phyloP scores from a whole-genome alignment of 129 eudicot species.

The Silybum marianum region DNA sequence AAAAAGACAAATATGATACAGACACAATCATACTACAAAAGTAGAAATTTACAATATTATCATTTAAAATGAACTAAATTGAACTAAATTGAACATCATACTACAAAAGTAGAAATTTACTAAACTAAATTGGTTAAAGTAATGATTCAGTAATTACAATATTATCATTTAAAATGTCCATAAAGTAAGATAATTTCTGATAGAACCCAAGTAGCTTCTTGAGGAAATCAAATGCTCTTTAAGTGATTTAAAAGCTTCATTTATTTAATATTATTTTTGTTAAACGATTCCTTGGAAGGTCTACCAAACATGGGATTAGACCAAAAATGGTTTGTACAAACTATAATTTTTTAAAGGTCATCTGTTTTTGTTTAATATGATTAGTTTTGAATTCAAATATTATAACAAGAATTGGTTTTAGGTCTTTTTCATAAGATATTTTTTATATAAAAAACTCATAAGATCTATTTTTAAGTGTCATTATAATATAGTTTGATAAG shows the following conservation, averaged over 20 bases:
- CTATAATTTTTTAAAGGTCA: too few relatives aligned
- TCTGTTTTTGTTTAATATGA: too few relatives aligned
- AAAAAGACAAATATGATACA: too few relatives aligned
- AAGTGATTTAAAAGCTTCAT: slow-evolving; percentile 23
- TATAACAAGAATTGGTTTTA: background rate
- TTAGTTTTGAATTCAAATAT: background rate
- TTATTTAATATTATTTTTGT: background rate
- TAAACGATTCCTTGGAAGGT: background rate
- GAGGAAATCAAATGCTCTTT: slow-evolving; percentile 18
- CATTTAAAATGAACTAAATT: too few relatives aligned
- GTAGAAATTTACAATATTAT: too few relatives aligned
- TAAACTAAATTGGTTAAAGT: background rate
- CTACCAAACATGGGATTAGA: background rate
- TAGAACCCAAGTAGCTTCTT: slow-evolving; percentile 17
- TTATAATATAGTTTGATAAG: too few relatives aligned
- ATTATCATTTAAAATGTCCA: background rate
- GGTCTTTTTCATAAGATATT: background rate
- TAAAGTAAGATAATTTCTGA: background rate
- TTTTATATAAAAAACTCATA: too few relatives aligned
- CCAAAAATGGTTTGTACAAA: background rate
- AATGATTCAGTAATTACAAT: background rate
- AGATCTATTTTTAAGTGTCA: too few relatives aligned
- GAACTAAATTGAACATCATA: too few relatives aligned
- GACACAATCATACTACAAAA: too few relatives aligned
- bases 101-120: too few relatives aligned